Conservation (phyloP, 768 basidiomycete genomes). For the Trametes gibbosa region DNA sequence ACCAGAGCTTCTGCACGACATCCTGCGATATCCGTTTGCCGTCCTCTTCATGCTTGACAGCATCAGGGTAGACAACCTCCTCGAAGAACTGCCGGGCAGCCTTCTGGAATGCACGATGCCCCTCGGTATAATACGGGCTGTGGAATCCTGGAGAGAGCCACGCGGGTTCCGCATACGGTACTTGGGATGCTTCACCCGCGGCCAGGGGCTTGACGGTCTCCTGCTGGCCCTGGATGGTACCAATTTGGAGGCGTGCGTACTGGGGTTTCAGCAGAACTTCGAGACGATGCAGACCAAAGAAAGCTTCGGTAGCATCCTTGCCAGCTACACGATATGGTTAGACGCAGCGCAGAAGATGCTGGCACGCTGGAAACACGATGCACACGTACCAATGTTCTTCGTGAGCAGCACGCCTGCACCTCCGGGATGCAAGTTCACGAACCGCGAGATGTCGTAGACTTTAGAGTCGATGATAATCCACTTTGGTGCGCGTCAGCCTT, state of each 20-base stretch:
- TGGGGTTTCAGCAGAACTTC: constrained; percentile 77
- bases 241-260: constrained; percentile 68
- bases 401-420: constrained; percentile 73
- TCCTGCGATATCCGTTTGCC: constrained; percentile 85
- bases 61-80: constrained; percentile 73
- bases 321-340: constrained; percentile 43
- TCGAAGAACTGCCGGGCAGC: constrained; percentile 75
- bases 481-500: constrained; percentile 34
- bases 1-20: constrained; percentile 84
- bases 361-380: neutral
- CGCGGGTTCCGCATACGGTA: constrained; percentile 85
- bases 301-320: constrained; percentile 72
- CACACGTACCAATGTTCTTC: constrained; percentile 55
- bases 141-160: constrained; percentile 71
- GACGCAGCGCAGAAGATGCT: neutral
- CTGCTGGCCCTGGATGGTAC: constrained; percentile 55
- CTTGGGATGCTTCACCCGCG: constrained; percentile 64
- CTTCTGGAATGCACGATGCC: constrained; percentile 72
- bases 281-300: constrained; percentile 83
- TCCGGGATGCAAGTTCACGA: constrained; percentile 84
- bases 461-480: constrained; percentile 83
- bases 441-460: constrained; percentile 79
- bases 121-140: constrained; percentile 75
- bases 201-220: constrained; percentile 51
- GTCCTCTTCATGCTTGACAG: constrained; percentile 74